Conservation (phyloP, 1,284 basidiomycete species). For the Hemileia vastatrix region DNA sequence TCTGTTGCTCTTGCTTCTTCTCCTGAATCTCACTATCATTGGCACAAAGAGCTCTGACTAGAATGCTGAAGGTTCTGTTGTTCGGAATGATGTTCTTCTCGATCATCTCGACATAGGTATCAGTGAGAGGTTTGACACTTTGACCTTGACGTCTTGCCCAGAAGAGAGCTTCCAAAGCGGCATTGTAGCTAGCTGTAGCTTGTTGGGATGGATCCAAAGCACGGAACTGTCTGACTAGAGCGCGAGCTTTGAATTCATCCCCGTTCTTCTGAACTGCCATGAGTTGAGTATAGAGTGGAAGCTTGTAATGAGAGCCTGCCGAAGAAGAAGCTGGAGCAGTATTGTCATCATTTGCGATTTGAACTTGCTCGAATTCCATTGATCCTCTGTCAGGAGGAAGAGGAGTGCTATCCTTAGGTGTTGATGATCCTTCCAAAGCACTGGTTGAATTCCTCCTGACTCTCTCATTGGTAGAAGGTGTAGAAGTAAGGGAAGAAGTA, state of each 20-base stretch:
- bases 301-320: background rate
- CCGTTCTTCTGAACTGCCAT: background rate
- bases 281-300: background rate
- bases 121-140: conserved; percentile 55
- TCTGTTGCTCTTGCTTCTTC: conserved; percentile 42
- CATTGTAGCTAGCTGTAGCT: conserved; percentile 57
- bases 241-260: background rate
- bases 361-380: background rate
- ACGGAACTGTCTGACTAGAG: background rate
- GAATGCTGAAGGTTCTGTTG: conserved; percentile 56
- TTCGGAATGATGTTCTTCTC: conserved; percentile 59
- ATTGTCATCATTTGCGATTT: background rate
- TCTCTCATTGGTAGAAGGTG: no score
- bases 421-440: background rate
- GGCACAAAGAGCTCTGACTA: conserved; percentile 60
- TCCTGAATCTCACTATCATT: conserved; percentile 62
- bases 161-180: conserved; percentile 54
- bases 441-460: background rate
- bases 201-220: background rate
- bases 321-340: background rate
- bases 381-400: background rate
- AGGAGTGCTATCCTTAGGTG: background rate
- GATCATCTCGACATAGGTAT: conserved; percentile 68
- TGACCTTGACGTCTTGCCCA: conserved; percentile 51
- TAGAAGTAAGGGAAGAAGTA: no score